Conservation (phyloP, 2,329 filamentous ascomycete species). For the Cercospora brassicicola region DNA sequence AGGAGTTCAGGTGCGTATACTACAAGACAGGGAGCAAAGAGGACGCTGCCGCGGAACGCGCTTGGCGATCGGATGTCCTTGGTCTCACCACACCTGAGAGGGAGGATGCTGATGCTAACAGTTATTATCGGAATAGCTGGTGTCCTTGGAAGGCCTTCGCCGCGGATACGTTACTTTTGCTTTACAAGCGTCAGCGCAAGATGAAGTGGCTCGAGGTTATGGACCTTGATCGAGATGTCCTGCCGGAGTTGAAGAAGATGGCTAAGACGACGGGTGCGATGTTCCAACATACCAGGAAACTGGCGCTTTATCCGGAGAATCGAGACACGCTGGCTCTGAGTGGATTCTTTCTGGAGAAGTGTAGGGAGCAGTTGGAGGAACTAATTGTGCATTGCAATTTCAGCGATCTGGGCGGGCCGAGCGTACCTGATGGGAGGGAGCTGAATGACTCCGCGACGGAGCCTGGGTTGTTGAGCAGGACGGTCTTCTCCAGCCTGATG, state of each 20-base stretch:
- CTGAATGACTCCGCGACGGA: constrained; percentile 50
- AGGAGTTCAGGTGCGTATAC: constrained; percentile 46
- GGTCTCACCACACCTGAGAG: neutral
- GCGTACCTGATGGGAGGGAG: constrained; percentile 38
- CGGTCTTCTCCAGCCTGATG: constrained; percentile 50
- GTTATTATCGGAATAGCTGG: constrained; percentile 40
- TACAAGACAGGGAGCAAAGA: neutral
- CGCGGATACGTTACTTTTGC: constrained; percentile 49
- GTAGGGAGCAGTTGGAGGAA: constrained; percentile 45
- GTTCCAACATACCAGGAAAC: constrained; percentile 46
- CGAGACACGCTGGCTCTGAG: constrained; percentile 48
- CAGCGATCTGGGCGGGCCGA: constrained; percentile 33
- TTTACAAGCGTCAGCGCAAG: constrained; percentile 51
- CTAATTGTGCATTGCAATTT: constrained; percentile 52
- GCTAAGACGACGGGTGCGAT: constrained; percentile 41
- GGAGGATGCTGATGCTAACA: constrained; percentile 27
- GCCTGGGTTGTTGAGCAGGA: constrained; percentile 49
- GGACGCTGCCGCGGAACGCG: neutral
- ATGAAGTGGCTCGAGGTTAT: constrained; percentile 53
- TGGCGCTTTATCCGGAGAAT: constrained; percentile 51
- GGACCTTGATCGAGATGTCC: constrained; percentile 46
- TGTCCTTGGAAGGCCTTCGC: constrained; percentile 52
- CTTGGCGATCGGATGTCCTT: neutral
- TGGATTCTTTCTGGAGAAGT: constrained; percentile 46
- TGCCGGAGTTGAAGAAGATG: constrained; percentile 47